These are phyloP conservation scores for Cucurbita moschata DNA, from an alignment of 306 rosid species.

Conservation along the genomic window DNA sequence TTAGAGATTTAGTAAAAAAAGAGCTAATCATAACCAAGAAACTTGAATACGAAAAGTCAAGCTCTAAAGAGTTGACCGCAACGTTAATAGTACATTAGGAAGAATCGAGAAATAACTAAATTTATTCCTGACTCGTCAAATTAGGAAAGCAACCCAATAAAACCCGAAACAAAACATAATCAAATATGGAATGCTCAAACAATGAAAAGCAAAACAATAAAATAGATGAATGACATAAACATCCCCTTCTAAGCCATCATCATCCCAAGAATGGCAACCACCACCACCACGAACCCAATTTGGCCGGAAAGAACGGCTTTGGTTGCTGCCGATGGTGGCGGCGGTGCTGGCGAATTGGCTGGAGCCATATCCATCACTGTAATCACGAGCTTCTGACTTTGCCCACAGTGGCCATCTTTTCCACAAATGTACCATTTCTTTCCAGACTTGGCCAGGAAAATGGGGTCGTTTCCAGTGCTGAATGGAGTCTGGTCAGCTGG, in stretches of 20 bases:
- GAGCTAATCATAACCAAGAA: too few species aligned
- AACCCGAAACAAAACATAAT: too few species aligned
- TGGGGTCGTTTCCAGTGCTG: not conserved
- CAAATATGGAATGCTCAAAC: not conserved
- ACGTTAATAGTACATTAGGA: too few species aligned
- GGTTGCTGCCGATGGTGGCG: not conserved
- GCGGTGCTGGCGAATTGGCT: not conserved
- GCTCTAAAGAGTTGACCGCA: too few species aligned
- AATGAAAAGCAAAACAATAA: not conserved
- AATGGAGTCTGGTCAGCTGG: not conserved
- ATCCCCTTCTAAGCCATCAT: not conserved
- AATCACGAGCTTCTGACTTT: not conserved
- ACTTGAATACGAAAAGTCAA: too few species aligned
- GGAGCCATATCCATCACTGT: not conserved
- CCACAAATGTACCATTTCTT: not conserved
- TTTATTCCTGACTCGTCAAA: too few species aligned
- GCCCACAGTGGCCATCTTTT: not conserved
- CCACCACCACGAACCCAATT: not conserved
- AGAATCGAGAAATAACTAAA: too few species aligned
- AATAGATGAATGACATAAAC: not conserved
- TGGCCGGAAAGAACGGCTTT: not conserved
- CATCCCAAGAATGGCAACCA: slow-evolving; percentile 2
- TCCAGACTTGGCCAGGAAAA: not conserved
- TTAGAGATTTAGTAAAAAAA: too few species aligned
- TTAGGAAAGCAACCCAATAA: too few species aligned